Percentiles rank a stretch among this genome's conserved stretches.
Conservation (phyloP, 768 basidiomycete species). For the Suillus decipiens region DNA sequence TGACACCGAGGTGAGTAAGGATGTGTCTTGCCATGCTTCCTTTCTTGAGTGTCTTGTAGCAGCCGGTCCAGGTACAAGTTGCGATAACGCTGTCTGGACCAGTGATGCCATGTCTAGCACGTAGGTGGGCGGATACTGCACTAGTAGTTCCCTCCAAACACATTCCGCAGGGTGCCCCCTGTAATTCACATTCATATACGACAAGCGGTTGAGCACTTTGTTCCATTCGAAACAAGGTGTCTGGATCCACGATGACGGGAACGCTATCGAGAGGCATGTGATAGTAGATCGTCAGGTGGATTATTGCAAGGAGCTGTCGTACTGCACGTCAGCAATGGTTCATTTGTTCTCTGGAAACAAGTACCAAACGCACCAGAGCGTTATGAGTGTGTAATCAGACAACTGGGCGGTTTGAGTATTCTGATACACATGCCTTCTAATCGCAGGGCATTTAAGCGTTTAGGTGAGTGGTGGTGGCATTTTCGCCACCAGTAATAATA, state of each 20-base stretch:
- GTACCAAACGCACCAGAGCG: no score
- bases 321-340: no score
- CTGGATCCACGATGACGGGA: neutral
- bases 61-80: no score
- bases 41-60: no score
- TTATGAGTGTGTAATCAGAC: no score
- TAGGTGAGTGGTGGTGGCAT: neutral
- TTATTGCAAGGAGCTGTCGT: no score
- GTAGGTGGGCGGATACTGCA: constrained; percentile 9
- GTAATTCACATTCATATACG: neutral
- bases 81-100: neutral
- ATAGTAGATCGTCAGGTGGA: no score
- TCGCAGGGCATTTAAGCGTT: neutral
- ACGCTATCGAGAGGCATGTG: neutral
- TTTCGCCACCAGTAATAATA: no score
- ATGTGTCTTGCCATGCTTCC: no score
- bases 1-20: no score
- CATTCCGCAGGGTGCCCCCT: neutral
- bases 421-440: neutral
- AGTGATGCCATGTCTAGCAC: constrained; percentile 7
- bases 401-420: no score
- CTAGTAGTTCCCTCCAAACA: constrained; percentile 2
- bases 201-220: neutral
- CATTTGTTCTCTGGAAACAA: no score
- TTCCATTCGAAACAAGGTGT: neutral